Conservation (phyloP, 2,329 filamentous ascomycete genomes). For the Trichoderma atroviride region DNA sequence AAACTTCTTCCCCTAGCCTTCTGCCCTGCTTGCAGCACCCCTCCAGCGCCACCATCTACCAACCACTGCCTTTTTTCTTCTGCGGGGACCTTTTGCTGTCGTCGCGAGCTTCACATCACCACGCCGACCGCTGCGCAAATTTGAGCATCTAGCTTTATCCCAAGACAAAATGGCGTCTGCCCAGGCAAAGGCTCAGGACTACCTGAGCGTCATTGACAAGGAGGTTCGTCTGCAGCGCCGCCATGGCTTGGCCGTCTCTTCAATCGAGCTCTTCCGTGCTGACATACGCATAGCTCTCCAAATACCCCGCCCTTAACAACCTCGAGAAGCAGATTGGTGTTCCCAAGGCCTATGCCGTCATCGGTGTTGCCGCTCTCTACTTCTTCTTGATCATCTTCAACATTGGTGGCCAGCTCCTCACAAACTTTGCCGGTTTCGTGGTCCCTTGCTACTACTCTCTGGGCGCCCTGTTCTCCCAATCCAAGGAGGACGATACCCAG, state of each 20-base stretch:
- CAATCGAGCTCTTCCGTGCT: constrained; percentile 32
- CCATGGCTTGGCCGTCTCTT: neutral
- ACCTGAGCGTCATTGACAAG: constrained; percentile 78
- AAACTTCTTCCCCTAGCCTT: neutral
- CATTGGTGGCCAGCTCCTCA: constrained; percentile 83
- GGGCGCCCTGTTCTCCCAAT: constrained; percentile 70
- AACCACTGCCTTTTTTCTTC: neutral
- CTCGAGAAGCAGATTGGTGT: constrained; percentile 82
- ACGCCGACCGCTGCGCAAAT: constrained; percentile 5
- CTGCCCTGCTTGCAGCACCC: constrained; percentile 9
- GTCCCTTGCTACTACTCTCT: constrained; percentile 86
- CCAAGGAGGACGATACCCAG: constrained; percentile 79
- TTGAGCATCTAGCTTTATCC: constrained; percentile 14
- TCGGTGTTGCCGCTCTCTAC: constrained; percentile 76
- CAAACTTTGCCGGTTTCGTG: constrained; percentile 82
- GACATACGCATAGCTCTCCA: constrained; percentile 66
- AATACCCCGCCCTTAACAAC: constrained; percentile 82
- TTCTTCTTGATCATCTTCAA: constrained; percentile 94
- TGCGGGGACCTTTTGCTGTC: constrained; percentile 12
- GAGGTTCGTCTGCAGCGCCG: constrained; percentile 63
- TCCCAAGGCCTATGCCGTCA: constrained; percentile 82
- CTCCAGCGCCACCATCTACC: constrained; percentile 8
- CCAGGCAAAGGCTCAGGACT: constrained; percentile 76
- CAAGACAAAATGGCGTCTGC: constrained; percentile 65
- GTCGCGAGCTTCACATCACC: constrained; percentile 5